Evolutionary conservation across 148 eudicot species (phyloP), one percentile per base, ranked within the genome.

Genomic region (Cornus suecica): DNA sequence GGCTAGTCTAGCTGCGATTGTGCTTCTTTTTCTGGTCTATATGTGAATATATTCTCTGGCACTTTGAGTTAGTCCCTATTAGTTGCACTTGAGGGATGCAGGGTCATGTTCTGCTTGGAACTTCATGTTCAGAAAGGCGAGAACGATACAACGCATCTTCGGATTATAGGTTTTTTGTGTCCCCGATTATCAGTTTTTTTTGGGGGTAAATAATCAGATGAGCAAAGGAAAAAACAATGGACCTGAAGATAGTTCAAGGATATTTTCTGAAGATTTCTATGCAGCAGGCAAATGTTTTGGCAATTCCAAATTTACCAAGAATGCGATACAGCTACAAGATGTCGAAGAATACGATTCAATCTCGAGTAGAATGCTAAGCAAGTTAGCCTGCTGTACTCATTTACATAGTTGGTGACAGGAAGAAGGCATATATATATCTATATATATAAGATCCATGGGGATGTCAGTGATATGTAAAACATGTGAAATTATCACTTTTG

Each of bases 1-100:
- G 51, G 8, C 31, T 80, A 29, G 67, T 42, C 26, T 70, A 60
- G 69, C 42, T 69, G 37, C 70, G 62, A 48, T 66, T 26, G 20
- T 80, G 65, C 28, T 72, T 68, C 69, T 65, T 74, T 74, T 61
- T 27, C 10, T 64, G 65, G 56, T 69, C 30, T 56, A 6, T 79
- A 48, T 83, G 88, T 86, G 84, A 86, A 81, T 80, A 83, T 74
- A 80, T 76, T 73, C 71, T 69, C 74, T 76, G 79, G 78, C 42
- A 56, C 29, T 51, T 74, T 60, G 42, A 68, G 83, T 56, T 61
- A 48, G 65, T 7, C 34, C 4, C 2, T 26, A 48, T 26, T 25
- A 58, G 24, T 58, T 69, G 30, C 24, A 63, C 65, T 58, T 66
- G 32, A 75, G 72, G 71, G 71, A 66, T 63, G 41, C 10, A 28